Percentiles rank a stretch among this genome's conserved stretches.
These are phyloP conservation scores for Scheffersomyces cryptocercus DNA, from an alignment of 1,139 yeast genomes.

Conservation along the genomic window DNA sequence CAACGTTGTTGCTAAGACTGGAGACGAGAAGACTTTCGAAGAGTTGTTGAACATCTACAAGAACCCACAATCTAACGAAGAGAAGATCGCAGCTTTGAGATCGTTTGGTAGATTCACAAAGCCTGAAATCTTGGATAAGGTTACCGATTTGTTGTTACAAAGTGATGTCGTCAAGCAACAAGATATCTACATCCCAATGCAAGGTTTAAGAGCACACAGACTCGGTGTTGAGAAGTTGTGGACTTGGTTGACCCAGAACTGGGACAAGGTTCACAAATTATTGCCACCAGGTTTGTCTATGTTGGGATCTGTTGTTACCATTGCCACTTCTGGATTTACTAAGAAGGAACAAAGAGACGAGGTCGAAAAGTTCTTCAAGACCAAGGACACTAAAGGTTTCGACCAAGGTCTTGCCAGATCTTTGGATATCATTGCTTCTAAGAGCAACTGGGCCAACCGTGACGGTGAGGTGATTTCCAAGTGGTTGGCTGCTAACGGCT, in stretches of 20 bases:
- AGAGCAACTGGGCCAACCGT: constrained; percentile 65
- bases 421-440: constrained; percentile 63
- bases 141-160: constrained; percentile 62
- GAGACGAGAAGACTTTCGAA: constrained; percentile 64
- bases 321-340: constrained; percentile 67
- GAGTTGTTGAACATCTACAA: constrained; percentile 63
- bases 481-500: constrained; percentile 55
- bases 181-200: constrained; percentile 79
- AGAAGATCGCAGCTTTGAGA: constrained; percentile 73
- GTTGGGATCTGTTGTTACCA: constrained; percentile 69
- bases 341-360: constrained; percentile 57
- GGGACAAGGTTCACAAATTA: constrained; percentile 63
- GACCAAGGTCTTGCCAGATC: constrained; percentile 74
- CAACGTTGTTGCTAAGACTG: constrained; percentile 64
- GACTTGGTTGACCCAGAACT: constrained; percentile 76
- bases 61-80: constrained; percentile 68
- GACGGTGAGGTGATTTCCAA: constrained; percentile 54
- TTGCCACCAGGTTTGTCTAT: constrained; percentile 84
- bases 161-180: constrained; percentile 73
- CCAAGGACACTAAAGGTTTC: constrained; percentile 68
- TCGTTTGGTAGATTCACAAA: constrained; percentile 72
- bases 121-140: constrained; percentile 56
- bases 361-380: constrained; percentile 59
- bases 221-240: constrained; percentile 69
- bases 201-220: constrained; percentile 62